These are phyloP conservation scores for Glycyrrhiza uralensis DNA, from an alignment of 306 rosid species.

Conservation along the genomic window DNA sequence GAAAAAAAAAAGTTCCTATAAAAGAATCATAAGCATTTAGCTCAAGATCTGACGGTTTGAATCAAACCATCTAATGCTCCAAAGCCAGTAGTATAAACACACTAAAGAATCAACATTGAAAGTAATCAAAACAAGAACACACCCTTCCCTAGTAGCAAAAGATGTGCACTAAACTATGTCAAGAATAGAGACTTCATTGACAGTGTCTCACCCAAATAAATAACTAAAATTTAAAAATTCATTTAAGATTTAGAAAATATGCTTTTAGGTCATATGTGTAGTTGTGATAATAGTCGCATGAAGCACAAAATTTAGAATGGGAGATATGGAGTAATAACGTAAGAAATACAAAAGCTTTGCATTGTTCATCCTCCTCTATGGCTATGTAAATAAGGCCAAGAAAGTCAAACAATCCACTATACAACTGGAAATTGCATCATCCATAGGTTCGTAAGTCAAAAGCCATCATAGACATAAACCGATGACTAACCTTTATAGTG, in stretches of 20 bases:
- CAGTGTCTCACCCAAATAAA: neutral
- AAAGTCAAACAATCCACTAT: slow-evolving; percentile 1
- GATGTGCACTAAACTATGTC: neutral
- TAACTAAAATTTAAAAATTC: slow-evolving; percentile 8
- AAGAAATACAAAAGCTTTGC: neutral
- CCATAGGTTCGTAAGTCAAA: neutral
- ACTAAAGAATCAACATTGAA: neutral
- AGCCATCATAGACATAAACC: neutral
- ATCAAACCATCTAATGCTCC: slow-evolving; percentile 8
- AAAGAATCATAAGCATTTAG: neutral
- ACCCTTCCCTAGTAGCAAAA: neutral
- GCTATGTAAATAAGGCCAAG: neutral
- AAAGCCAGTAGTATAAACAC: neutral
- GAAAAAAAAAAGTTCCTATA: neutral
- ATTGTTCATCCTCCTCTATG: neutral
- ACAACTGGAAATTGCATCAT: neutral
- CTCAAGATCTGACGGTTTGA: neutral
- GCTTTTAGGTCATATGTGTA: neutral
- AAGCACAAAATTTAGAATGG: neutral
- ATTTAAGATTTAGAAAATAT: neutral
- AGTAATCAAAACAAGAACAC: slow-evolving; percentile 6
- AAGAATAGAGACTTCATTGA: neutral
- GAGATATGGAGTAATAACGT: neutral
- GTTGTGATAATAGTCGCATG: neutral
- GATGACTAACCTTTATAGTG: neutral